Evolutionary conservation across 345 rosid genomes (phyloP), one percentile per base, ranked within the genome.

Genomic region (Rhodamnia rubescens): DNA sequence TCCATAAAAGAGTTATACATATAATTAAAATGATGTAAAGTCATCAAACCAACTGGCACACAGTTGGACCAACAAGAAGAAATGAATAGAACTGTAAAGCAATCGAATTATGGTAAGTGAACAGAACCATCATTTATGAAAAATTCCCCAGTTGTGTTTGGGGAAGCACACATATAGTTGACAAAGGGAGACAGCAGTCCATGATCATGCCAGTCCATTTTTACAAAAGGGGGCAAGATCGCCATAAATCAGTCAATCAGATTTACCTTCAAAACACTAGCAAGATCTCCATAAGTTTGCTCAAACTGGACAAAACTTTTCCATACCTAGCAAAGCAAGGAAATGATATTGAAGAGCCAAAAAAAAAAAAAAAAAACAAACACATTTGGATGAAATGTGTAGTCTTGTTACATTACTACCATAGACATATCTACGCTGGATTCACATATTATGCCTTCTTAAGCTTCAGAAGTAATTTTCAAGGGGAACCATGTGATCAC

Each of bases 221-320:
- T 36, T 36, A 47, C 32, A 24, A 47, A 69, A 69, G 44, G 22
- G 47, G 47, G 96, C 92, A 81, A 97, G 93, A 91, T 97, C 99
- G 50, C 99, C 99, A 91, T 94, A 95, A 83, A 50, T 50, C 14
- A 32, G 75, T 81, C 21, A 27, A 8, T 18, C 8, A 84, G 9
- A 50, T 83, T 59, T 90, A 96, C 99, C 99, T 97, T 97, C 90
- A 95, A 88, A 91, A 93, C 92, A 91, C 98, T 94, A 87, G 96
- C 92, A 81, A 97, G 93, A 91, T 97, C 99, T 53, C 99, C 99
- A 91, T 94, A 95, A 83, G 96, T 94, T 91, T 94, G 95, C 92
- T 97, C 98, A 88, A 97, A 97, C 86, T 92, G 94, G 85, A 90
- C 85, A 85, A 94, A 97, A 58, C 93, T 92, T 88, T 95, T 93